A percentile compares a stretch with the other conserved stretches of the same genome.
These are phyloP conservation scores for Diplodia sapinea DNA, from an alignment of 2,329 filamentous ascomycete genomes.

Conservation along the genomic window DNA sequence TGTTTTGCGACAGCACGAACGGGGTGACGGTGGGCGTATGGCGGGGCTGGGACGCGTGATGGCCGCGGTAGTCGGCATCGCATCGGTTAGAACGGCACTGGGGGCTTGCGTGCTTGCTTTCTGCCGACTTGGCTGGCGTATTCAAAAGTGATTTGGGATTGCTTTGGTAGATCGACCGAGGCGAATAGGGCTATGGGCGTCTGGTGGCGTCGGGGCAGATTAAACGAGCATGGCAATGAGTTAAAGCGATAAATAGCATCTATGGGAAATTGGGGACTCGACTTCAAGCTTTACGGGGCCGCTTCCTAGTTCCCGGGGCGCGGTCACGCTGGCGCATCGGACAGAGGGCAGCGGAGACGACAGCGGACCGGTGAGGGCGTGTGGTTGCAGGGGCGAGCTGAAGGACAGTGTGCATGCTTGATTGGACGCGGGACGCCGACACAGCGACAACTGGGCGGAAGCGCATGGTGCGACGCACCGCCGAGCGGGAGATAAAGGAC, in stretches of 20 bases:
- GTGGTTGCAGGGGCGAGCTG: conserved; percentile 7
- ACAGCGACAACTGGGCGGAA: not conserved
- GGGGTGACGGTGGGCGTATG: conserved; percentile 53
- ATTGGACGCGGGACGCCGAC: conserved; percentile 16
- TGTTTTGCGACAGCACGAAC: conserved; percentile 54
- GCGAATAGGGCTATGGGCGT: conserved; percentile 17
- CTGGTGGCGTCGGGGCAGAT: not conserved
- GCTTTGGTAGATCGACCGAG: conserved; percentile 13
- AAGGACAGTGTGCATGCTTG: conserved; percentile 19
- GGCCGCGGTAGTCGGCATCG: conserved; percentile 32
- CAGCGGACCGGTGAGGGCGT: conserved; percentile 2
- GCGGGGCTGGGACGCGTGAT: conserved; percentile 50
- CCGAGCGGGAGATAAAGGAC: conserved; percentile 13
- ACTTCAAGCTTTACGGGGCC: conserved; percentile 23
- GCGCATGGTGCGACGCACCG: conserved; percentile 17
- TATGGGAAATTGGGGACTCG: not conserved
- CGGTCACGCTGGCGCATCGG: not conserved
- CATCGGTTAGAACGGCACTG: conserved; percentile 12
- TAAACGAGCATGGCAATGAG: conserved; percentile 18
- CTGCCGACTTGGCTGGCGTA: conserved; percentile 7
- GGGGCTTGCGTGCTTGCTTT: conserved; percentile 12
- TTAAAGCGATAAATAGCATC: conserved; percentile 13
- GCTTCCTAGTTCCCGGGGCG: conserved; percentile 3
- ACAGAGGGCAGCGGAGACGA: not conserved
- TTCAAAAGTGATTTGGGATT: conserved; percentile 17